Percentiles rank a stretch among this genome's conserved stretches.
Evolutionary conservation across 2,329 filamentous ascomycete genomes (phyloP).

Genomic region (Diplodia corticola): DNA sequence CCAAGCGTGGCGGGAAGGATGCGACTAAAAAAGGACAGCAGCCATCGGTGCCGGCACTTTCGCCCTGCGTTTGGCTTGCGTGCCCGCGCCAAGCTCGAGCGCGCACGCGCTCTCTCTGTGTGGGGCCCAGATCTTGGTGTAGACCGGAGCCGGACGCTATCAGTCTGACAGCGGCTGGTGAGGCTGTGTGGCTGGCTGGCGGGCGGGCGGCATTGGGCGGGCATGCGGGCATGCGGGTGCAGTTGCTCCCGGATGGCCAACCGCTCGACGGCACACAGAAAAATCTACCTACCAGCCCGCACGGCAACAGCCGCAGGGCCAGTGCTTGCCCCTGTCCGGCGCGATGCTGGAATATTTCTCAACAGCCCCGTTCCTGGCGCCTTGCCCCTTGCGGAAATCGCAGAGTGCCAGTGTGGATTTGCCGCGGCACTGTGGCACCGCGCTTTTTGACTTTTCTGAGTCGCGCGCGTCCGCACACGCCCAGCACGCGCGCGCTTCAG

Average conservation of each 20-base stretch:
- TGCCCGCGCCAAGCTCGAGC: not conserved
- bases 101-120: not conserved
- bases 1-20: constrained; percentile 16
- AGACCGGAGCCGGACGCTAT: not conserved
- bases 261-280: not conserved
- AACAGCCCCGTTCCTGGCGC: constrained; percentile 19
- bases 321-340: constrained; percentile 14
- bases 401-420: not conserved
- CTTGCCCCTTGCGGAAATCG: not conserved
- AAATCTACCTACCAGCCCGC: constrained; percentile 5
- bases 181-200: not conserved
- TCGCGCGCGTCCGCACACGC: not conserved
- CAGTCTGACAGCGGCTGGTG: not conserved
- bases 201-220: not conserved
- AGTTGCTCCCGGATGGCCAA: not conserved
- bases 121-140: not conserved
- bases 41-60: constrained; percentile 4
- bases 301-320: constrained; percentile 11
- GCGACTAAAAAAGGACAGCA: not conserved
- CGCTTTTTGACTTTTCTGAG: not conserved
- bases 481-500: constrained; percentile 11
- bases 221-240: not conserved
- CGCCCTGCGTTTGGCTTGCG: not conserved
- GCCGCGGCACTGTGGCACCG: constrained; percentile 6
- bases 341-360: too few relatives aligned